These are phyloP conservation scores for Zea luxurians DNA, from an alignment of 176 grass and related monocot genomes.

Conservation along the genomic window DNA sequence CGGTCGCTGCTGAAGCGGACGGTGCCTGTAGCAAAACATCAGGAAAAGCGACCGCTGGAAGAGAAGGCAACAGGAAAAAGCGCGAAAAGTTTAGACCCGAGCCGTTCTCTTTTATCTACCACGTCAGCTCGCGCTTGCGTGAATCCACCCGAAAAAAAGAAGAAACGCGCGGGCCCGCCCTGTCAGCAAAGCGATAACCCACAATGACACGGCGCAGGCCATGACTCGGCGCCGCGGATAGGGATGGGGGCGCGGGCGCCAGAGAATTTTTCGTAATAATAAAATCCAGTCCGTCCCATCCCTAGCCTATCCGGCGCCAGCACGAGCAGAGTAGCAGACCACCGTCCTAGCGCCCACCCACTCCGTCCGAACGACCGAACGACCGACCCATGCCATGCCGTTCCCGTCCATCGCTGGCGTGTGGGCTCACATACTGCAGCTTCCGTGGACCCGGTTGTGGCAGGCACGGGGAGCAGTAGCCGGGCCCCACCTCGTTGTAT, in stretches of 20 bases:
- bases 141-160: too few relatives aligned
- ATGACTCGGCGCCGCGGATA: constrained; percentile 34
- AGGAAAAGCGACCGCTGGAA: too few relatives aligned
- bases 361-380: background rate
- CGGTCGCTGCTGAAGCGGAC: too few relatives aligned
- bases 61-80: background rate
- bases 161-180: background rate
- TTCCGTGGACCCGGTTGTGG: constrained; percentile 20
- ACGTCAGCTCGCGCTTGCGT: constrained; percentile 23
- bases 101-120: background rate
- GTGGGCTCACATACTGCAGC: rapidly evolving
- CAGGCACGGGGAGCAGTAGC: background rate
- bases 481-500: constrained; percentile 2
- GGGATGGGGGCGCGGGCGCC: constrained; percentile 20
- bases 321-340: too few relatives aligned
- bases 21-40: too few relatives aligned
- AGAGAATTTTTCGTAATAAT: background rate
- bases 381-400: background rate
- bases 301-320: background rate
- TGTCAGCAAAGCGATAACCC: constrained; percentile 39
- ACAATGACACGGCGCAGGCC: constrained; percentile 26
- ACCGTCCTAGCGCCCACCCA: background rate
- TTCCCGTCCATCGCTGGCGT: rapidly evolving
- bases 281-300: background rate
- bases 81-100: background rate